Evolutionary conservation across 306 rosid genomes (phyloP), one percentile per base, ranked within the genome.

Genomic region (Alnus glutinosa): DNA sequence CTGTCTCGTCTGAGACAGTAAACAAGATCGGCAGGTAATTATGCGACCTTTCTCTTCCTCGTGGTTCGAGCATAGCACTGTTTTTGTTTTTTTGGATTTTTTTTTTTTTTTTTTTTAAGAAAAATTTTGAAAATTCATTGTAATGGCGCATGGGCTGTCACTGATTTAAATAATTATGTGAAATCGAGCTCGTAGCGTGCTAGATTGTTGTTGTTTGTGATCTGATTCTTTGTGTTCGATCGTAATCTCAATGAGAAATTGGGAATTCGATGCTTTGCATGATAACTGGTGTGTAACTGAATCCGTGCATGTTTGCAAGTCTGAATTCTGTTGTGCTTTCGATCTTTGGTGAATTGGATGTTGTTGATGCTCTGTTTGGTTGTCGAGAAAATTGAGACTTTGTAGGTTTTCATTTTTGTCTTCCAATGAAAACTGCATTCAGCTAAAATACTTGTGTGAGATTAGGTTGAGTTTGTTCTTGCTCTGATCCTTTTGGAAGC

Each of bases 21-120:
- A 55, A 39, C 75, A 79, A 81, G 92, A 86, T 89, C 93, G 86
- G 96, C 93, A 90, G 97, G 97, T 92, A 75, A 79, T 55, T 66
- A 70, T 74, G 72, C 68, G n/a, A 44, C 79, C 44, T 78, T 78
- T 32, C 75, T 37, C 66, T 71, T 75, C 84, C 55, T 70, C 73
- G 52, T 70, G 77, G 32, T 48, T 58, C 55, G 59, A 44, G 77
- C 44, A 9, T 74, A 47, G 18, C 75, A 12, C 58, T 34, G 39
- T 78, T 74, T 39, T 61, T 78, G 80, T 86, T 75, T 71, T 50
- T 30, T 1, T 23, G 1, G 34, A 1, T 67, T 1, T 9, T 18
- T 18, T 46, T 4, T 48, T 18, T 46, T 4, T 48, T 7, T 14
- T 47, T 18, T 46, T 4, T 67, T 71, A 10, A 36, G 2, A 34